Evolutionary conservation across 306 rosid species (phyloP), one percentile per base, ranked within the genome.

Genomic region (barrel medic (Medicago truncatula)): DNA sequence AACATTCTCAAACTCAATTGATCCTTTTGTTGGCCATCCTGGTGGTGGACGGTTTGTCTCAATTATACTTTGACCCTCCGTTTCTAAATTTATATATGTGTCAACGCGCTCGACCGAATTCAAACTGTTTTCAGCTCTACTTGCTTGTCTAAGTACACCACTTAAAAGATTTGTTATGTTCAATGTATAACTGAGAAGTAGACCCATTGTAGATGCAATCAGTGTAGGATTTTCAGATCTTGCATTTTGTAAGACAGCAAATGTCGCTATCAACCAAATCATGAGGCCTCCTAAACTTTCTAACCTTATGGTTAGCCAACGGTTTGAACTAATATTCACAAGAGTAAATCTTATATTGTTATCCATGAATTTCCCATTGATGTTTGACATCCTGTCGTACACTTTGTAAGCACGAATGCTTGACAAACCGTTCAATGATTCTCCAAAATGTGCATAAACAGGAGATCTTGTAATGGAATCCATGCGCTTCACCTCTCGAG

Each of bases 371-470:
- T 59, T 88, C 71, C 97, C 98, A 76, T 75, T 93, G 3, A 88
- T 87, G 41, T 52, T 71, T 25, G 92, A 89, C 88, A 93, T 89
- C 87, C 91, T 88, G 71, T 86, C 92, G 82, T 88, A 89, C 3
- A 94, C 94, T 79, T 91, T 87, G 78, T 91, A 93, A 20, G 94
- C 96, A 0, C 98, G 90, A 64, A 93, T 89, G 73, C 87, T 83
- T 34, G 94, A 80, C 70, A 91, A 83, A 67, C 98, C 98, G 76
- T 91, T 91, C 86, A 93, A 59, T 36, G 96, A 83, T 89, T 93
- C 98, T 50, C 97, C 98, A 75, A 93, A 93, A 56, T 91, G 98
- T 25, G 97, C 97, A 73, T 93, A 93, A 80, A 91, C 84, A 34
- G 98, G 98, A 61, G 98, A 93, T 77, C 97, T 88, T 53, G 90